Percentiles rank a stretch among this genome's conserved stretches.
Conservation (phyloP, 2,329 filamentous ascomycete species). For the Diaporthe amygdali region DNA sequence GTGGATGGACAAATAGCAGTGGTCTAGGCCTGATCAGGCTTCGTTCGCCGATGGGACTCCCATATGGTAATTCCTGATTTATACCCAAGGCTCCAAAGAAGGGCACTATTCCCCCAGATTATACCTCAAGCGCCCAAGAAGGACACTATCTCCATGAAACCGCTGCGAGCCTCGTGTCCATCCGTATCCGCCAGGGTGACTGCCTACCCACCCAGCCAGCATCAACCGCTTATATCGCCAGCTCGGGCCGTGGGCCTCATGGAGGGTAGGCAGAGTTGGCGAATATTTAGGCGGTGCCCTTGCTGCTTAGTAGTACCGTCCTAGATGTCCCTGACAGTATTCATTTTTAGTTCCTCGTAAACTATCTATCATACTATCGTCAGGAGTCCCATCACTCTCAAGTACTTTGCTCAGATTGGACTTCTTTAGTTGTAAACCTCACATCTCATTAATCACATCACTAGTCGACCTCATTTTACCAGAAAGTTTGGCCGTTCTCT, state of each 20-base stretch:
- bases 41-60: slow-evolving; percentile 3
- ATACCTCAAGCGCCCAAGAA: not conserved
- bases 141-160: slow-evolving; percentile 1
- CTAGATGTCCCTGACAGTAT: not conserved
- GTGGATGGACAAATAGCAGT: not conserved
- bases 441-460: not conserved
- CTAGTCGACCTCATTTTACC: not conserved
- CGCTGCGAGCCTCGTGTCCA: not conserved
- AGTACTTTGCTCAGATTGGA: not conserved
- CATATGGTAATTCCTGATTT: too few species aligned
- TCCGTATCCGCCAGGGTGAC: not conserved
- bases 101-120: too few species aligned
- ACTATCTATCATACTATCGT: too few species aligned
- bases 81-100: not conserved
- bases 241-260: not conserved
- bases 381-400: not conserved
- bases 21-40: not conserved
- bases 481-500: not conserved
- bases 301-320: not conserved
- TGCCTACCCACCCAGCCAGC: not conserved
- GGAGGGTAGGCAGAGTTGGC: not conserved
- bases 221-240: not conserved
- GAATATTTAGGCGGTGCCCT: not conserved
- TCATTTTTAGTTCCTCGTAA: not conserved
- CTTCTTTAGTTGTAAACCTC: too few species aligned